phyloP scores from a whole-genome alignment of 208 protist species.

The Borovskyia barvae region DNA sequence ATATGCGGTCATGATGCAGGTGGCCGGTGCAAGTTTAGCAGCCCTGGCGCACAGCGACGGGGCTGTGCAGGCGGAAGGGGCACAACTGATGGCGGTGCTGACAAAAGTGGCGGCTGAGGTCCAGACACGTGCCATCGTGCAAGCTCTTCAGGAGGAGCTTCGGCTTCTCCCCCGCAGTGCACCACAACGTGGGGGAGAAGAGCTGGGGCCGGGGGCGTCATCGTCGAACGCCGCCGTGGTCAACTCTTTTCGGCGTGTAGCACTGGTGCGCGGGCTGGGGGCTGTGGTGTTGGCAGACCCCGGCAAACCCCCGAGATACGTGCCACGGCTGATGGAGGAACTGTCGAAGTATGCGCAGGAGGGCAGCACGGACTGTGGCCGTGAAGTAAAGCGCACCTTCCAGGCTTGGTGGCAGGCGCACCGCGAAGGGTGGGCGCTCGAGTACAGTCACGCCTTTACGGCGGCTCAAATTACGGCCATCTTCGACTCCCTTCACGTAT shows the following conservation, averaged over 20 bases:
- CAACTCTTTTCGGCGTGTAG: slow-evolving; percentile 34
- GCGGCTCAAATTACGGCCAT: slow-evolving; percentile 47
- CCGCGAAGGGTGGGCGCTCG: slow-evolving; percentile 64
- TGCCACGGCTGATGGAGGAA: slow-evolving; percentile 52
- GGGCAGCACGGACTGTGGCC: slow-evolving; percentile 43
- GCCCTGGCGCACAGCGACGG: slow-evolving; percentile 57
- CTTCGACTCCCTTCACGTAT: slow-evolving; percentile 39
- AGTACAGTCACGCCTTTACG: slow-evolving; percentile 65
- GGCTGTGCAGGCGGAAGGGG: slow-evolving; percentile 38
- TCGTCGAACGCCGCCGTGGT: not conserved
- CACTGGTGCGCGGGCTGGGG: slow-evolving; percentile 67
- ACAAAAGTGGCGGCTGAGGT: slow-evolving; percentile 65
- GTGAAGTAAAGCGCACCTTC: slow-evolving; percentile 51
- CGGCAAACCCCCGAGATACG: slow-evolving; percentile 44
- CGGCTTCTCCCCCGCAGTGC: slow-evolving; percentile 10
- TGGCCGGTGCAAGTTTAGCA: slow-evolving; percentile 41
- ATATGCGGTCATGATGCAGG: slow-evolving; percentile 54
- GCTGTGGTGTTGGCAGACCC: slow-evolving; percentile 54
- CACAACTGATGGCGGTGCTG: slow-evolving; percentile 55
- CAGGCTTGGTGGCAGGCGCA: slow-evolving; percentile 80
- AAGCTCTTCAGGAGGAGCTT: slow-evolving; percentile 37
- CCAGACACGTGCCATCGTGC: slow-evolving; percentile 50
- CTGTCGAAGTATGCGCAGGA: slow-evolving; percentile 40
- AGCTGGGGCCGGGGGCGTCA: not conserved
- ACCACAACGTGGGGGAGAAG: not conserved